These are phyloP conservation scores for Poteriospumella lacustris DNA, from an alignment of 108 stramenopile species.

Conservation along the genomic window DNA sequence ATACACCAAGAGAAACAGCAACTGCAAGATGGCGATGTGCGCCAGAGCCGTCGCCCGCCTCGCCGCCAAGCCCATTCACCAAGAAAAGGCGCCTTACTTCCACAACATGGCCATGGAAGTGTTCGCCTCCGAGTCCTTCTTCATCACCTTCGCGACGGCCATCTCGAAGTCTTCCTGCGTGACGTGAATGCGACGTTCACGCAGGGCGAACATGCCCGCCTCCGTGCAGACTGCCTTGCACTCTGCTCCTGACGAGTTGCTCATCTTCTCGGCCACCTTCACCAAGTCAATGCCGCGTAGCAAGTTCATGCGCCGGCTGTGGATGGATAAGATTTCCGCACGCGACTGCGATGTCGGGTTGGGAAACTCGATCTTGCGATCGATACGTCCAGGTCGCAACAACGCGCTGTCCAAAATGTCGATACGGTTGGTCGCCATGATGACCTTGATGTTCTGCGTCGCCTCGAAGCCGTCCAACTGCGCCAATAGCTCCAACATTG, in stretches of 20 bases:
- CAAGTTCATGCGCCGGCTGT: slow-evolving; percentile 93
- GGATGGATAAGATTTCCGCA: slow-evolving; percentile 86
- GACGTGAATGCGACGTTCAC: slow-evolving; percentile 95
- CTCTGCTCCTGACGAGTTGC: slow-evolving; percentile 91
- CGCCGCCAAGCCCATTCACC: no score
- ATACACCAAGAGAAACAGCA: no score
- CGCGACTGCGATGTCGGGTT: slow-evolving; percentile 81
- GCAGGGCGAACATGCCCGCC: slow-evolving; percentile 99
- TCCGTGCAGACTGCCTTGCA: slow-evolving; percentile 99
- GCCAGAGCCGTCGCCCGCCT: no score
- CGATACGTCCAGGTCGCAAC: slow-evolving; percentile 86
- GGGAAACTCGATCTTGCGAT: slow-evolving; percentile 95
- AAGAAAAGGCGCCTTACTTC: no score
- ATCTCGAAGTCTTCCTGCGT: slow-evolving; percentile 99
- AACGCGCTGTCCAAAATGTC: slow-evolving; percentile 93
- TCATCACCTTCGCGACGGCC: slow-evolving; percentile 99
- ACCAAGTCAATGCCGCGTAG: slow-evolving; percentile 87
- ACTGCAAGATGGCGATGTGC: no score
- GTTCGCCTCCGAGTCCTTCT: slow-evolving; percentile 94
- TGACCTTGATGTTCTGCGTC: slow-evolving; percentile 95
- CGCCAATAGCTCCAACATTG: slow-evolving; percentile 97
- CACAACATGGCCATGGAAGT: slow-evolving; percentile 89
- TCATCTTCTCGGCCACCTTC: slow-evolving; percentile 87
- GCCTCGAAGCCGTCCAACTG: slow-evolving; percentile 99
- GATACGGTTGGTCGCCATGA: slow-evolving; percentile 96